Evolutionary conservation across 192 early-diverging fungal genomes (phyloP).

Genomic region (Coemansia asiatica): DNA sequence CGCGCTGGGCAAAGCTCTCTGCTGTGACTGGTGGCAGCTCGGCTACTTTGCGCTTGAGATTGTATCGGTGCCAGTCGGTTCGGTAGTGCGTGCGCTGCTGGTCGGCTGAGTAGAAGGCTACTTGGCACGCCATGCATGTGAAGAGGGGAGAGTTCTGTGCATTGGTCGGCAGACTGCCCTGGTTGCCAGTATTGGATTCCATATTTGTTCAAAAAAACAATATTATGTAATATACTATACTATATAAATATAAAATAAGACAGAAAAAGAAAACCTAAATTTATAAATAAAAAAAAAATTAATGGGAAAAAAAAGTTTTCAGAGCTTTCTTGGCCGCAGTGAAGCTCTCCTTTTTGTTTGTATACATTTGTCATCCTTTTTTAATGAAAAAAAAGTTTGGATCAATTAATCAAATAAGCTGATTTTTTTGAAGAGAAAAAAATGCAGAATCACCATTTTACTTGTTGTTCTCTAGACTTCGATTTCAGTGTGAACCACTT

Average conservation of each 20-base stretch:
- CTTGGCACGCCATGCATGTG: slow-evolving; percentile 89
- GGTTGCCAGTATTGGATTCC: background rate
- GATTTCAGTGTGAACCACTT: background rate
- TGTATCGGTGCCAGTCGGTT: slow-evolving; percentile 99
- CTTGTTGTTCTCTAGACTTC: background rate
- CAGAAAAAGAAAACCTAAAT: background rate
- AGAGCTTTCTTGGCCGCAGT: background rate
- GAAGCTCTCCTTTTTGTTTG: no score
- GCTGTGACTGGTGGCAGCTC: slow-evolving; percentile 80
- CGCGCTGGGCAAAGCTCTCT: slow-evolving; percentile 79
- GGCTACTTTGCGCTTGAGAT: slow-evolving; percentile 95
- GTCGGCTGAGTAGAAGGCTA: slow-evolving; percentile 86
- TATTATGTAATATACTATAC: slow-evolving; percentile 5
- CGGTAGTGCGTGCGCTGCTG: slow-evolving; percentile 90
- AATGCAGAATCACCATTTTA: background rate
- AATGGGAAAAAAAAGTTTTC: background rate
- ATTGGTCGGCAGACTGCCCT: slow-evolving; percentile 37
- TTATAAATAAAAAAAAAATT: background rate
- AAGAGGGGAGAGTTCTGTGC: slow-evolving; percentile 61
- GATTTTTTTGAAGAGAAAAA: background rate
- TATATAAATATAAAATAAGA: slow-evolving; percentile 6
- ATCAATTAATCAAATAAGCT: background rate
- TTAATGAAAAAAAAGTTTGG: slow-evolving; percentile 6
- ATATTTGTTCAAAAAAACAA: background rate
- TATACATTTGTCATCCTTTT: no score